These are phyloP conservation scores for Botrytis byssoidea DNA, from an alignment of 2,329 filamentous ascomycete species.

Conservation along the genomic window DNA sequence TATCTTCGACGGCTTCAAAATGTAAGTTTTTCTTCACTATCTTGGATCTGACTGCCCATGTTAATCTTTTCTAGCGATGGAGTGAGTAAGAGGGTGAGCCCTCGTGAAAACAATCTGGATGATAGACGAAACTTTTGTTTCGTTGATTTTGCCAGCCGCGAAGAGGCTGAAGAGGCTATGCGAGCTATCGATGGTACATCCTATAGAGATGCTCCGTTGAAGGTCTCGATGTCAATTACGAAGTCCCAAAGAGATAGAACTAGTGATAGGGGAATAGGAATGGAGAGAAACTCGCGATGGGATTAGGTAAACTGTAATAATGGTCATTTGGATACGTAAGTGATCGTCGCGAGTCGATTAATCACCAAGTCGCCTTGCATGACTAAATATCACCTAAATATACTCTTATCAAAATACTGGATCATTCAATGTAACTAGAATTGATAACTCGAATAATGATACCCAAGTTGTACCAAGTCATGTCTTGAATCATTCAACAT, in stretches of 20 bases:
- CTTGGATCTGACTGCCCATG: not conserved
- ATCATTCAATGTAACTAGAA: not conserved
- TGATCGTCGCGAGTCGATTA: not conserved
- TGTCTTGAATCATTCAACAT: not conserved
- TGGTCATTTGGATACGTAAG: not conserved
- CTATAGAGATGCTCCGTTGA: not conserved
- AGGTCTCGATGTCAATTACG: not conserved
- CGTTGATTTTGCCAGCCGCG: not conserved
- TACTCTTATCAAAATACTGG: not conserved
- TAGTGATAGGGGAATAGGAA: not conserved
- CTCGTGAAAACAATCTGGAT: not conserved
- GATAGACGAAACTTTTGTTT: conserved; percentile 9
- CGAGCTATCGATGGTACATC: not conserved
- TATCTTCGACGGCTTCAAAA: not conserved
- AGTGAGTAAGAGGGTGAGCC: conserved; percentile 8
- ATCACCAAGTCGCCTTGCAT: not conserved
- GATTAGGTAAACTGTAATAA: not conserved
- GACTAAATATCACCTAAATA: fast-evolving
- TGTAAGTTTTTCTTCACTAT: not conserved
- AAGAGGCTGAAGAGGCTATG: conserved; percentile 1
- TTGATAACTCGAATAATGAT: not conserved
- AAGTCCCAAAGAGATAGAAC: not conserved
- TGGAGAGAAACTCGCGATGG: not conserved
- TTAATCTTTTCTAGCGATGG: not conserved
- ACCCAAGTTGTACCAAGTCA: not conserved